A percentile compares a stretch with the other conserved stretches of the same genome.
Evolutionary conservation across 2,329 filamentous ascomycete species (phyloP).

Genomic region (Cladosporium sphaerospermum): DNA sequence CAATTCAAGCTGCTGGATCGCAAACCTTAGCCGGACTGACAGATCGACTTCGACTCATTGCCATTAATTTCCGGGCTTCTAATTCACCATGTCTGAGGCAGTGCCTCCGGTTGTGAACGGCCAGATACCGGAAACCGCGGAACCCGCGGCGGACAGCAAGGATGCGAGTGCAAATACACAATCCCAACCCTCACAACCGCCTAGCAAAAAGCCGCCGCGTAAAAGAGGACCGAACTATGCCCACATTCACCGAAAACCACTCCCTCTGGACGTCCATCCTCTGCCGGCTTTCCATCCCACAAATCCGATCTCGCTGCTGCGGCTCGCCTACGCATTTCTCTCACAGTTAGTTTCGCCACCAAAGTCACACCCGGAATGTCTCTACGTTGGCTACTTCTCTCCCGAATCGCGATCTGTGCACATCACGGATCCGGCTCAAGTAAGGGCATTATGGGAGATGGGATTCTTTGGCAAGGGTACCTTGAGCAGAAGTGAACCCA

Average conservation of each 20-base stretch:
- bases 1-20: no score
- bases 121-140: slow-evolving; percentile 3
- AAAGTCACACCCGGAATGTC: slow-evolving; percentile 55
- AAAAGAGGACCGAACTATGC: slow-evolving; percentile 52
- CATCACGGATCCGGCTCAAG: slow-evolving; percentile 67
- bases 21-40: no score
- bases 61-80: not conserved
- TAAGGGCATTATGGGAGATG: slow-evolving; percentile 85
- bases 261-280: slow-evolving; percentile 75
- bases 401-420: slow-evolving; percentile 74
- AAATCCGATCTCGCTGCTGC: slow-evolving; percentile 82
- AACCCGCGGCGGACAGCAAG: not conserved
- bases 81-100: not conserved
- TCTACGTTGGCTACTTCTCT: slow-evolving; percentile 75
- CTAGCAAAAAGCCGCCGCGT: slow-evolving; percentile 18
- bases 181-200: slow-evolving; percentile 16
- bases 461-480: slow-evolving; percentile 96
- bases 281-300: slow-evolving; percentile 83
- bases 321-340: slow-evolving; percentile 71
- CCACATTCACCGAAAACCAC: slow-evolving; percentile 73
- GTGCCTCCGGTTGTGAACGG: slow-evolving; percentile 11
- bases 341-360: slow-evolving; percentile 63
- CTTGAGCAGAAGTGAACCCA: slow-evolving; percentile 88
- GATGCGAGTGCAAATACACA: slow-evolving; percentile 6
- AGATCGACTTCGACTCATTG: no score